phyloP scores from a whole-genome alignment of 108 stramenopile species.

The Skeletonema tropicum region DNA sequence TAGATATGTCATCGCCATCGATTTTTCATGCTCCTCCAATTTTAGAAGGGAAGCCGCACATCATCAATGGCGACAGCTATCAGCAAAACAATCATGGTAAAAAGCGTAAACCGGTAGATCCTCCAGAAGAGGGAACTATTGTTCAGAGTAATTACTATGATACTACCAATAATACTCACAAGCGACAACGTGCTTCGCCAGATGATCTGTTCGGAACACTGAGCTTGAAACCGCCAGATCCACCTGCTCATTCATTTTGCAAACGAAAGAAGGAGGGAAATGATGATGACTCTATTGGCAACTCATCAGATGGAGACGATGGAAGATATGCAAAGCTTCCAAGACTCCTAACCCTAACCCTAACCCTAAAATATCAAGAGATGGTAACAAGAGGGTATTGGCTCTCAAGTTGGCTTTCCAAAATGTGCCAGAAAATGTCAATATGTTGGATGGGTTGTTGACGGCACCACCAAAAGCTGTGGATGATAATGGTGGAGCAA shows the following conservation, averaged over 20 bases:
- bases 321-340: background rate
- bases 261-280: conserved; percentile 16
- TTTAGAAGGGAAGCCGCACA: background rate
- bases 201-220: background rate
- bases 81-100: background rate
- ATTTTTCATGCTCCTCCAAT: background rate
- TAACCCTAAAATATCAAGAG: no score
- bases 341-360: no score
- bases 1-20: background rate
- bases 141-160: background rate
- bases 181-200: background rate
- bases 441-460: no score
- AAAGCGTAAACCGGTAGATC: background rate
- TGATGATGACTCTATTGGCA: conserved; percentile 19
- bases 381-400: no score
- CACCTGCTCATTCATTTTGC: conserved; percentile 10
- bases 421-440: no score
- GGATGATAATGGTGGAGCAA: no score
- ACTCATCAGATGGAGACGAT: conserved; percentile 6
- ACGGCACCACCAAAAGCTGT: no score
- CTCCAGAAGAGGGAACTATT: background rate
- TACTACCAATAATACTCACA: background rate
- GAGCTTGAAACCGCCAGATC: conserved; percentile 16
- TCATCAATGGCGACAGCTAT: background rate
- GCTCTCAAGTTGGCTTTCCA: no score